Evolutionary conservation across 108 stramenopile species (phyloP), one percentile per base, ranked within the genome.

Genomic region (Pseudonitzschia multistriata): DNA sequence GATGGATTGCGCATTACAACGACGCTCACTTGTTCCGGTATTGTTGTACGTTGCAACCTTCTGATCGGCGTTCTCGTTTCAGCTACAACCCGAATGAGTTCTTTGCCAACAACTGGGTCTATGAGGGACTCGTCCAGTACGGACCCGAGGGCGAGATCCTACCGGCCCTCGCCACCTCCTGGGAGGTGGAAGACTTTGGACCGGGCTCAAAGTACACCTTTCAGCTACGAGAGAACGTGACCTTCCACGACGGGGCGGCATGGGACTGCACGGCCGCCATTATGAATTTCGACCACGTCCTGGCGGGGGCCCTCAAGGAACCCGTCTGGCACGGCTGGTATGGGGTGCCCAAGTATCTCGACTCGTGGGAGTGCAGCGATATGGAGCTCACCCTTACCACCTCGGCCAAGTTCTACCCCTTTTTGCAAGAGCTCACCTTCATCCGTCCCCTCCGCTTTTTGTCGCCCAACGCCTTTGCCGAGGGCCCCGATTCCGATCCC

Each of bases 281-380:
- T 71, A 67, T 64, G 7, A 90, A 90, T 77, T 83, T 90, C 64
- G 86, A 90, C 63, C 89, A 90, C 73, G 79, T 85, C 13, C 27
- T 90, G 5, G 77, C 80, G 11, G 84, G 80, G 45, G 67, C 31
- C 15, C 74, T 87, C 21, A 37, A 40, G 1, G 17, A 13, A 45
- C 24, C 21, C n/a, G 67, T 85, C 35, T 76, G 81, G 49, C 86
- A 87, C 67, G 55, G 60, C 25, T 85, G 79, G 85, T 85, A 70
- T 48, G 88, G 89, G 25, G 57, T 77, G 30, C 57, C 70, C 11
- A 54, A 53, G 8, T 10, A 74, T 28, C 61, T 83, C 8, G 67
- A 68, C 6, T 39, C 17, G 3, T 89, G 88, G 85, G 45, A 25
- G 6, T 89, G 88, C 69, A 67, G 66, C 31, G 68, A 78, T 13